Conservation (phyloP, 345 rosid species). For the Citrus maxima region DNA sequence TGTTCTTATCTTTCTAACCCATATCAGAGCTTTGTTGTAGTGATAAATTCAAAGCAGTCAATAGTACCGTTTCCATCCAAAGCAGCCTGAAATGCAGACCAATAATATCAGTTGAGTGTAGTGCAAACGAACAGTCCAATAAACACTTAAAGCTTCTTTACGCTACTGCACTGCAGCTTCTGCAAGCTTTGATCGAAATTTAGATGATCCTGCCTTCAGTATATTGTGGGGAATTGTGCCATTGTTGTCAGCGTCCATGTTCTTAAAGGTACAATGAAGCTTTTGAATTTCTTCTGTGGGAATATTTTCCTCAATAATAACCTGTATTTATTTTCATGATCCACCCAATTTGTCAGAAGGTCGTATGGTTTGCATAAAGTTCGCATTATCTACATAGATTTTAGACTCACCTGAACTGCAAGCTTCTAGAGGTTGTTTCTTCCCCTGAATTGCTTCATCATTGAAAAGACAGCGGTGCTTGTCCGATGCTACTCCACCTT, state of each 20-base stretch:
- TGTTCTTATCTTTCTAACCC: slow-evolving; percentile 72
- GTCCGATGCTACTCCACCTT: background rate
- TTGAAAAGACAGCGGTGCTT: background rate
- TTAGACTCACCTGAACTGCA: slow-evolving; percentile 3
- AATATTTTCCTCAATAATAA: slow-evolving; percentile 54
- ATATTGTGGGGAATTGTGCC: slow-evolving; percentile 80
- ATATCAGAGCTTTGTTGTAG: slow-evolving; percentile 84
- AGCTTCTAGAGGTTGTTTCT: slow-evolving; percentile 11
- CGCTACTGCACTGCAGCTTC: slow-evolving; percentile 73
- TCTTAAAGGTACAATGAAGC: slow-evolving; percentile 65
- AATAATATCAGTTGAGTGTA: background rate
- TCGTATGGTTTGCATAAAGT: background rate
- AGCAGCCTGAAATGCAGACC: slow-evolving; percentile 53
- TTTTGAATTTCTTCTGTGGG: slow-evolving; percentile 78
- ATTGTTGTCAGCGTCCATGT: slow-evolving; percentile 78
- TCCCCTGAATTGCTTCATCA: background rate
- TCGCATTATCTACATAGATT: background rate
- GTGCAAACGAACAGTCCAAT: background rate
- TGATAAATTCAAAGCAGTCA: slow-evolving; percentile 77
- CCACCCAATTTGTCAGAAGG: background rate
- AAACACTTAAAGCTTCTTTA: slow-evolving; percentile 72
- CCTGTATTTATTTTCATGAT: background rate
- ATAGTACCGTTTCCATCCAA: slow-evolving; percentile 84
- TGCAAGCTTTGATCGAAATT: slow-evolving; percentile 71
- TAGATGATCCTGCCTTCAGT: slow-evolving; percentile 60